These are phyloP conservation scores for Rhizodiscina lignyota DNA, from an alignment of 495 filamentous ascomycete genomes.

Conservation along the genomic window DNA sequence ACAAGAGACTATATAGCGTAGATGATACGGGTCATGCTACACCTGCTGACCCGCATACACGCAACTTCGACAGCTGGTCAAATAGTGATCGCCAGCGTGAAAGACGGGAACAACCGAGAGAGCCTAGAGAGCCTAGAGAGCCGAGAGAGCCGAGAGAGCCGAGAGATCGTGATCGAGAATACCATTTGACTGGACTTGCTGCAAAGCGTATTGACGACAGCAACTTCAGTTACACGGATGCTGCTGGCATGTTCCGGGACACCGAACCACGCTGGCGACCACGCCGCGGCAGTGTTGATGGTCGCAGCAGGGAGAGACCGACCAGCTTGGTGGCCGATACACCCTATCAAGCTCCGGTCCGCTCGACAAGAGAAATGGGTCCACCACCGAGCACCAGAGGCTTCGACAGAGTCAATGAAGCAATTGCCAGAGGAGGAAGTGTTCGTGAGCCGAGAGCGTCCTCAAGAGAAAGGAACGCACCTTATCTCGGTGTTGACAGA, in stretches of 20 bases:
- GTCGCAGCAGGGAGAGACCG: constrained; percentile 14
- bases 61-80: constrained; percentile 3
- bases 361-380: constrained; percentile 13
- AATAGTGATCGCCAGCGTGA: constrained; percentile 10
- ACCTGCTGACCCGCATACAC: constrained; percentile 8
- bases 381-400: constrained; percentile 23
- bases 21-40: constrained; percentile 15
- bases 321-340: constrained; percentile 11
- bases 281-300: constrained; percentile 17
- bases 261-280: constrained; percentile 23
- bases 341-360: constrained; percentile 5
- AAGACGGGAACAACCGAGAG: constrained; percentile 1
- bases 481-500: not conserved
- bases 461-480: not conserved
- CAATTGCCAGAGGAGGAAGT: constrained; percentile 12
- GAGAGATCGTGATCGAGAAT: not conserved
- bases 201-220: constrained; percentile 14
- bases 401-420: constrained; percentile 20
- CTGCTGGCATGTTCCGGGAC: constrained; percentile 22
- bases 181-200: not conserved
- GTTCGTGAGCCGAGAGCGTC: constrained; percentile 8
- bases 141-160: not conserved
- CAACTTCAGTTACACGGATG: constrained; percentile 23
- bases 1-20: constrained; percentile 21
- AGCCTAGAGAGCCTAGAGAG: constrained; percentile 7